A percentile compares a stretch with the other conserved stretches of the same genome.
phyloP scores from a whole-genome alignment of 176 grass and related monocot species.

The Tillandsia leiboldiana region DNA sequence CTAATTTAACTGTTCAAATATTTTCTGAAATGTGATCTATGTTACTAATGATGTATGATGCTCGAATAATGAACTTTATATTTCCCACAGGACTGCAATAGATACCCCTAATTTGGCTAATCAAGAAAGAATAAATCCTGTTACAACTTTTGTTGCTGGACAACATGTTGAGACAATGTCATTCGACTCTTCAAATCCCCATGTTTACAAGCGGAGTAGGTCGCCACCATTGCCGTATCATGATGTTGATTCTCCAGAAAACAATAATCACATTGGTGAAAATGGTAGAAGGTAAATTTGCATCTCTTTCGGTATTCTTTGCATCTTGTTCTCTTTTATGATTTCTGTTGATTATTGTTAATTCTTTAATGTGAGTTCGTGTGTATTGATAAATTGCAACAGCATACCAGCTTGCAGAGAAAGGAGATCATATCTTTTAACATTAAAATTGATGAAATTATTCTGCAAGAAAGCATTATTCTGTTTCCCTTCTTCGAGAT shows the following conservation, averaged over 20 bases:
- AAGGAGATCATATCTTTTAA: not conserved
- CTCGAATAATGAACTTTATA: too few relatives aligned
- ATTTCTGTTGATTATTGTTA: conserved; percentile 7
- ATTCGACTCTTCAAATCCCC: conserved; percentile 11
- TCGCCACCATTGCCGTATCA: conserved; percentile 38
- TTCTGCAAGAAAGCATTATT: conserved; percentile 9
- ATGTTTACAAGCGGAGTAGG: conserved; percentile 44
- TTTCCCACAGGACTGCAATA: too few relatives aligned
- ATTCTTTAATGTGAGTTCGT: conserved; percentile 6
- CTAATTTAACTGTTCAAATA: too few relatives aligned
- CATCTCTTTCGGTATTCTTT: conserved; percentile 9
- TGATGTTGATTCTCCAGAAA: conserved; percentile 33
- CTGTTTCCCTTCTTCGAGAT: not conserved
- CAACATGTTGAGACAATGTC: not conserved
- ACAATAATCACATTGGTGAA: conserved; percentile 15
- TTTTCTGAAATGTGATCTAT: too few relatives aligned
- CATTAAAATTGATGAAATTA: conserved; percentile 4
- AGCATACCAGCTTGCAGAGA: too few relatives aligned
- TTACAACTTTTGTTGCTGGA: conserved; percentile 29
- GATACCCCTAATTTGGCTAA: not conserved
- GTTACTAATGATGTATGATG: too few relatives aligned
- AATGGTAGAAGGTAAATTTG: conserved; percentile 36
- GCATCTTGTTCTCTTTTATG: conserved; percentile 5
- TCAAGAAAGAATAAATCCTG: conserved; percentile 20
- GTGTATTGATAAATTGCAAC: not conserved